Base-by-base conservation (phyloP, 179 eudicot species). In the Drosera spatulata region DNA sequence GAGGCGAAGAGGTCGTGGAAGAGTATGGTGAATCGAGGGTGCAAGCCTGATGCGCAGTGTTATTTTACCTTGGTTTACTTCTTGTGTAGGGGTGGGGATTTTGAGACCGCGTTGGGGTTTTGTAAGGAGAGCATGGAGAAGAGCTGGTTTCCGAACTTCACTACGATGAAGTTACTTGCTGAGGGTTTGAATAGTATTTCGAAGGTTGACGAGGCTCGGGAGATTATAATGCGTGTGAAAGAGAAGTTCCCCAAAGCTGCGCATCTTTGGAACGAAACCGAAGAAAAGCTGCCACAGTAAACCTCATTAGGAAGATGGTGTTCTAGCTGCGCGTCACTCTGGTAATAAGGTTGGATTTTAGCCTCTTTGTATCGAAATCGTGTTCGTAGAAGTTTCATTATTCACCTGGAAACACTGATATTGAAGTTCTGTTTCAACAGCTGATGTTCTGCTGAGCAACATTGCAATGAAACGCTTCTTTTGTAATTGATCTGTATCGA, bases 131-230 rank as follows among this genome's bases (percentile, higher is more conserved):
- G 90, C 66, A 73, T 93, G 71, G 62, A 56, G 55, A 85, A 83
- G 75, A 75, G 67, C 50, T 82, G 97, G 94, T 60, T 86, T 59
- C 99, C 97, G 1, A 72, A 79, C 74, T 71, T 85, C 39, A 41
- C 84, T 0, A 80, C 83, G 48, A 93, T 86, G 94, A 89, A 76
- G 71, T 66, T 67, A 15, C 90, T 93, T 63, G 94, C 90, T 37
- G 70, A 81, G 41, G 95, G 97, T 46, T 74, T 93, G 33, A 82
- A 71, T 5, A 80, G 82, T 61, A 63, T 77, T 68, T 80, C 84
- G 1, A 86, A 77, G 66, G 72, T 79, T 41, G 88, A 85, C 6
- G 97, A 90, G 68, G 94, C 96, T 2, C 66, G 71, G 68, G 85
- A 82, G 66, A 80, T 89, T 15, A 62, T 86, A 33, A 69, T 67